Conservation (phyloP, 73 alveolate genomes). For the Paramecium biaurelia region DNA sequence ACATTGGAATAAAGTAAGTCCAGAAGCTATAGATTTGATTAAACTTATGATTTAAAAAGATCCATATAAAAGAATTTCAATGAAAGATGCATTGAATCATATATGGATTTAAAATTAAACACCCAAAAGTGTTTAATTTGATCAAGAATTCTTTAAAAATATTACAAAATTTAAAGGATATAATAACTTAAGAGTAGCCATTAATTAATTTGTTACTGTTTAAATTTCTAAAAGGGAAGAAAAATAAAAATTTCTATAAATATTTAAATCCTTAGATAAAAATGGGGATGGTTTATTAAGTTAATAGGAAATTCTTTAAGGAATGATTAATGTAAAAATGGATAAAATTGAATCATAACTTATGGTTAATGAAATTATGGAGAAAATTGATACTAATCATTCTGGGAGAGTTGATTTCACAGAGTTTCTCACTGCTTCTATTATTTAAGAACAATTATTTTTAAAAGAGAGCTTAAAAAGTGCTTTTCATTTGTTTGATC, state of each 20-base stretch:
- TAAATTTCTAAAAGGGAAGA: neutral
- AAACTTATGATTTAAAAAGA: conserved; percentile 63
- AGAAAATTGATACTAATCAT: neutral
- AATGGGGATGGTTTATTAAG: conserved; percentile 23
- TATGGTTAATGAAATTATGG: neutral
- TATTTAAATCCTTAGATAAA: neutral
- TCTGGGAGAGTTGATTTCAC: conserved; percentile 52
- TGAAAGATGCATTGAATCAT: conserved; percentile 73
- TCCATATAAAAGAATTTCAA: conserved; percentile 63
- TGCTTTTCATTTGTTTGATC: conserved; percentile 43
- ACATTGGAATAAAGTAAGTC: conserved; percentile 64
- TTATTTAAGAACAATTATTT: neutral
- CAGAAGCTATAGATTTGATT: conserved; percentile 73
- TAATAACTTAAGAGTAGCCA: neutral
- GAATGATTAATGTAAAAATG: neutral
- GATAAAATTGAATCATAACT: neutral
- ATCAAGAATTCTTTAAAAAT: neutral
- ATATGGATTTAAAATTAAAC: conserved; percentile 55
- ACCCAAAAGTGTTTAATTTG: neutral
- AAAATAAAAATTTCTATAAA: neutral
- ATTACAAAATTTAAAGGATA: neutral
- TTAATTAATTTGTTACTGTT: neutral
- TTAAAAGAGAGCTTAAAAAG: neutral
- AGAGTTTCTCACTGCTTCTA: conserved; percentile 35
- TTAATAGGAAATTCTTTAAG: neutral